Evolutionary conservation across 352 stramenopile genomes (phyloP).

Genomic region (Pythium grandisporangium): DNA sequence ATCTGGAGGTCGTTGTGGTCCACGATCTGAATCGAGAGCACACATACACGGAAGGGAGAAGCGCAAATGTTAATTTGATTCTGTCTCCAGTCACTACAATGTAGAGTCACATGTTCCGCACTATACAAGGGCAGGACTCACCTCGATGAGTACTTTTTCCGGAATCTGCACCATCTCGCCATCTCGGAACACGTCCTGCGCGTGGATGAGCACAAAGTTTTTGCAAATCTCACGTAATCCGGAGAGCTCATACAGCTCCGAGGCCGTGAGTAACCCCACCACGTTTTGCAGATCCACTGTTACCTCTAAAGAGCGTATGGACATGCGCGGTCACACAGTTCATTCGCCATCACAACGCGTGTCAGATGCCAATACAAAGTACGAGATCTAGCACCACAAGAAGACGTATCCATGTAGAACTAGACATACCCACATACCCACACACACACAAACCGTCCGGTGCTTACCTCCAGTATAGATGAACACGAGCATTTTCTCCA

Average conservation of each 20-base stretch:
- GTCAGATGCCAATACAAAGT: too few relatives aligned
- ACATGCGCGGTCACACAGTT: too few relatives aligned
- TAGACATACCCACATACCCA: background rate
- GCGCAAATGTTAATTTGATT: too few relatives aligned
- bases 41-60: too few relatives aligned
- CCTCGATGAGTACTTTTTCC: constrained; percentile 76
- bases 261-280: constrained; percentile 58
- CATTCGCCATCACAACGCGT: too few relatives aligned
- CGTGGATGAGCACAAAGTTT: constrained; percentile 71
- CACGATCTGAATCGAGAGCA: too few relatives aligned
- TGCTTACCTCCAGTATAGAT: constrained; percentile 71
- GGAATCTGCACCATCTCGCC: constrained; percentile 66
- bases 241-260: constrained; percentile 79
- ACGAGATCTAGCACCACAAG: too few relatives aligned
- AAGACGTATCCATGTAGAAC: background rate
- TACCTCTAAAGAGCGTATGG: constrained; percentile 49
- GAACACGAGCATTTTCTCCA: constrained; percentile 80
- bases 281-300: constrained; percentile 65
- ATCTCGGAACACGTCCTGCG: constrained; percentile 73
- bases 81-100: too few relatives aligned
- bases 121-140: too few relatives aligned
- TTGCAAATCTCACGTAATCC: constrained; percentile 79
- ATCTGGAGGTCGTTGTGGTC: constrained; percentile 81
- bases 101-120: too few relatives aligned
- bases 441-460: background rate